Evolutionary conservation across 371 early-diverging fungal genomes (phyloP).

Genomic region (Mucor velutinosus): DNA sequence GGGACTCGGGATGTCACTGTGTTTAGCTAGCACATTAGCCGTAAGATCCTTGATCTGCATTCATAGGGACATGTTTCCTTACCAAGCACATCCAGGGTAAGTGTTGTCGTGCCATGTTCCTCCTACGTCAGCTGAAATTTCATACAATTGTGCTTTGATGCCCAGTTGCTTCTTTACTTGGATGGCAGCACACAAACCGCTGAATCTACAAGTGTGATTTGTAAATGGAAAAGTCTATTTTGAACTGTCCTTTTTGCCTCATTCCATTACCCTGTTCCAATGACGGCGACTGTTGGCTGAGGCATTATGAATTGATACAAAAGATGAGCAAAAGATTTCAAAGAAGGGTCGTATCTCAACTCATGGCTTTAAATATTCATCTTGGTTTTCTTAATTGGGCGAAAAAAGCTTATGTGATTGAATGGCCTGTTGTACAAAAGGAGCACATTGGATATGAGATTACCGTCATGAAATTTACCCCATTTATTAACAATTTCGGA

Average conservation of each 20-base stretch:
- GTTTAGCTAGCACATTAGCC: no score
- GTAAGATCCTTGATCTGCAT: no score
- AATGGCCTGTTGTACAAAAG: neutral
- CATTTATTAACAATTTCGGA: neutral
- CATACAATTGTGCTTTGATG: slow-evolving; percentile 53
- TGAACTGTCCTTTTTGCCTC: neutral
- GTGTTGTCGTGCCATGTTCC: slow-evolving; percentile 68
- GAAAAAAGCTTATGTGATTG: neutral
- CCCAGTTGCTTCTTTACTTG: slow-evolving; percentile 53
- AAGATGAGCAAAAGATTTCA: neutral
- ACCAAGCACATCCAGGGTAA: slow-evolving; percentile 64
- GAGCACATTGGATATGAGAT: neutral
- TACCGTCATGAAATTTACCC: neutral
- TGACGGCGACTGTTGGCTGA: slow-evolving; percentile 18
- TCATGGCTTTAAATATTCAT: neutral
- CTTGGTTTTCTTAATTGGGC: neutral
- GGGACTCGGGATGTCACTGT: slow-evolving; percentile 57
- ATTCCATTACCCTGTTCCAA: slow-evolving; percentile 18
- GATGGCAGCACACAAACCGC: slow-evolving; percentile 65
- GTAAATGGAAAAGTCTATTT: neutral
- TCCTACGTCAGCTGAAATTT: slow-evolving; percentile 55
- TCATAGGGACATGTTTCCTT: neutral
- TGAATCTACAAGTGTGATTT: slow-evolving; percentile 39
- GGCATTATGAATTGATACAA: neutral
- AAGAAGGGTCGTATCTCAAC: neutral